These are phyloP conservation scores for Argentina anserina DNA, from an alignment of 306 rosid genomes.

Conservation along the genomic window DNA sequence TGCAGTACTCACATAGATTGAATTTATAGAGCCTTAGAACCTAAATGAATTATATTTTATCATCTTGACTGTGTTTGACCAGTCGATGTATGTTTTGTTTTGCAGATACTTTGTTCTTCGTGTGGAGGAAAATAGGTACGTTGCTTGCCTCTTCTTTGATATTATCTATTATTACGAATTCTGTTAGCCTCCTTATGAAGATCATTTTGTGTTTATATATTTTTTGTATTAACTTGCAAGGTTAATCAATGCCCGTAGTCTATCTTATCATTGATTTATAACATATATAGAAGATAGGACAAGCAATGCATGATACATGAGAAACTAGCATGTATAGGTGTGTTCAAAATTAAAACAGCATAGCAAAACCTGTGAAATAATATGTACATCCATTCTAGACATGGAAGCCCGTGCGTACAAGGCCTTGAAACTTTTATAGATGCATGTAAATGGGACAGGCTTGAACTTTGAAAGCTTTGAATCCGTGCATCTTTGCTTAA, in stretches of 20 bases:
- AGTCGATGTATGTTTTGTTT: conserved; percentile 8
- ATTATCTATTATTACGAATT: conserved; percentile 9
- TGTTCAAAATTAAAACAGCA: neutral
- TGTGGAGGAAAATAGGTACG: conserved; percentile 94
- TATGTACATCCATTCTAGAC: neutral
- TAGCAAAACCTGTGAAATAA: neutral
- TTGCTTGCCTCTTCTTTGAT: too few species aligned
- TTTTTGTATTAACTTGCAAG: neutral
- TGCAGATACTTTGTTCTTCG: conserved; percentile 98
- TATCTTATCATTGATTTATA: neutral
- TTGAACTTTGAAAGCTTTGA: neutral
- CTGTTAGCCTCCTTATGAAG: neutral
- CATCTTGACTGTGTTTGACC: conserved; percentile 19
- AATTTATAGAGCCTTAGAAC: neutral
- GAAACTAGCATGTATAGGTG: neutral
- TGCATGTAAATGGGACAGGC: neutral
- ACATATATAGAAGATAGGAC: neutral
- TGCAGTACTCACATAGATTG: neutral
- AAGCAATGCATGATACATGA: neutral
- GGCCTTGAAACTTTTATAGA: neutral
- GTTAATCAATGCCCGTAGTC: neutral
- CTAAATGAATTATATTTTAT: conserved; percentile 11
- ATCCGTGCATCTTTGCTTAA: neutral
- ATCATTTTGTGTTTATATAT: neutral
- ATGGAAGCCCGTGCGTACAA: neutral